These are phyloP conservation scores for Arachnomyces sp. DNA, from an alignment of 2,329 filamentous ascomycete species.

Conservation along the genomic window DNA sequence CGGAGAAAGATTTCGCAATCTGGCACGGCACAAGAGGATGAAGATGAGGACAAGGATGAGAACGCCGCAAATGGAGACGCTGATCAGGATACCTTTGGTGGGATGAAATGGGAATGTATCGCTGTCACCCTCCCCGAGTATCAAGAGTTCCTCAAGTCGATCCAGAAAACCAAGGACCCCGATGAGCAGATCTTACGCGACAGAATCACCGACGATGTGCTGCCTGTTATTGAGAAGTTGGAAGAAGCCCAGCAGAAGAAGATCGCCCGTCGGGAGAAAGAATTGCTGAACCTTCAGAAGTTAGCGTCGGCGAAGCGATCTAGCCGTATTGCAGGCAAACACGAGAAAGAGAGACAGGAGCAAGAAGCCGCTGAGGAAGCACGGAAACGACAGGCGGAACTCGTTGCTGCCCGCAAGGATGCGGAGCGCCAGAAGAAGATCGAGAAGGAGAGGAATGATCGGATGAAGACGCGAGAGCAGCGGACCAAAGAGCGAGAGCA, in stretches of 20 bases:
- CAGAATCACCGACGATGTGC: slow-evolving; percentile 65
- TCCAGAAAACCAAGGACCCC: slow-evolving; percentile 69
- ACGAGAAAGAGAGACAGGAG: slow-evolving; percentile 69
- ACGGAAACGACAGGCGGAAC: slow-evolving; percentile 56
- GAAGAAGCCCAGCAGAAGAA: slow-evolving; percentile 63
- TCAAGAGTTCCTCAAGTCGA: slow-evolving; percentile 58
- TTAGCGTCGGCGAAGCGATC: slow-evolving; percentile 92
- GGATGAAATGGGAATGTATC: slow-evolving; percentile 83
- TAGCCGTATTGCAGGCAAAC: slow-evolving; percentile 74
- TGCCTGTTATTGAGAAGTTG: slow-evolving; percentile 77
- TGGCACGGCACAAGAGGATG: slow-evolving; percentile 33
- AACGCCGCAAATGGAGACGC: slow-evolving; percentile 30
- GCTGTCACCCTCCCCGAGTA: slow-evolving; percentile 77
- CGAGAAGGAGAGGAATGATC: slow-evolving; percentile 67
- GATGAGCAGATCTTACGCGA: slow-evolving; percentile 75
- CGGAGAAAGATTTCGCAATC: slow-evolving; percentile 50
- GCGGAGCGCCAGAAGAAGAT: slow-evolving; percentile 55
- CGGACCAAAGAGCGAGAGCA: slow-evolving; percentile 78
- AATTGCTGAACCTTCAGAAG: slow-evolving; percentile 73
- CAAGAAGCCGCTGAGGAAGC: slow-evolving; percentile 65
- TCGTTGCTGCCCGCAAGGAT: slow-evolving; percentile 54
- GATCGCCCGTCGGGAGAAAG: slow-evolving; percentile 66
- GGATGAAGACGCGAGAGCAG: slow-evolving; percentile 76
- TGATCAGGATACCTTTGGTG: slow-evolving; percentile 56
- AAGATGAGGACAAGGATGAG: slow-evolving; percentile 35